Percentiles rank a stretch among this genome's conserved stretches.
Conservation (phyloP, 257 asterid species). For the Capsicum rhomboideum region DNA sequence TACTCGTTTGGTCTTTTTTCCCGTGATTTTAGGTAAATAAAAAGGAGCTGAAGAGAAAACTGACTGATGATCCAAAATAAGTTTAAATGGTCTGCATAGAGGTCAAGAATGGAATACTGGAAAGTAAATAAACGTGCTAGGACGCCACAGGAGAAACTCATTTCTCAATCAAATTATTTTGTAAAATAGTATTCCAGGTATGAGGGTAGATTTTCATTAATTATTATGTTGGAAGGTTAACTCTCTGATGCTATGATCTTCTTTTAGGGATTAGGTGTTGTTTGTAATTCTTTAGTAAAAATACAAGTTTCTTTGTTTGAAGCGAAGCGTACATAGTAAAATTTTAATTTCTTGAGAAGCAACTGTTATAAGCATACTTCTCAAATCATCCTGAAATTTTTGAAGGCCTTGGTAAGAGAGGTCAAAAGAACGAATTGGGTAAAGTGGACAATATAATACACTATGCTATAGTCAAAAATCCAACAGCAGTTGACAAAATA, state of each 20-base stretch:
- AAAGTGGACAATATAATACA: background rate
- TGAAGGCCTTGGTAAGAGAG: no score
- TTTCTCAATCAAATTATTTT: background rate
- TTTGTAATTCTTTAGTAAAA: background rate
- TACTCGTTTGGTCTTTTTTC: background rate
- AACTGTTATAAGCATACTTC: background rate
- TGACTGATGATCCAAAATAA: constrained; percentile 17
- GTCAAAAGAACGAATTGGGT: background rate
- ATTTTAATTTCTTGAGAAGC: no score
- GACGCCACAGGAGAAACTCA: background rate
- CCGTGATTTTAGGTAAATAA: constrained; percentile 55
- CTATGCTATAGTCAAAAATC: background rate
- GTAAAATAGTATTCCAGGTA: background rate
- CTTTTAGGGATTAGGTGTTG: background rate
- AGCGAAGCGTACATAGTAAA: no score
- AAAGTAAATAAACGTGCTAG: background rate
- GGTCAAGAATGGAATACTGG: background rate
- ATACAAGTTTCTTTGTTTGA: no score
- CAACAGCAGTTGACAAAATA: background rate
- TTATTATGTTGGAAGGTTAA: background rate
- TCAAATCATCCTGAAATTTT: no score
- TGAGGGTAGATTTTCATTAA: background rate
- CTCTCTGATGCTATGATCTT: background rate
- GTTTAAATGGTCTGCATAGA: background rate
- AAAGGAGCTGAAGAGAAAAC: constrained; percentile 68